Percentiles rank a stretch among this genome's conserved stretches.
These are phyloP conservation scores for Penicillium sp. DNA, from an alignment of 2,329 filamentous ascomycete genomes.

Conservation along the genomic window DNA sequence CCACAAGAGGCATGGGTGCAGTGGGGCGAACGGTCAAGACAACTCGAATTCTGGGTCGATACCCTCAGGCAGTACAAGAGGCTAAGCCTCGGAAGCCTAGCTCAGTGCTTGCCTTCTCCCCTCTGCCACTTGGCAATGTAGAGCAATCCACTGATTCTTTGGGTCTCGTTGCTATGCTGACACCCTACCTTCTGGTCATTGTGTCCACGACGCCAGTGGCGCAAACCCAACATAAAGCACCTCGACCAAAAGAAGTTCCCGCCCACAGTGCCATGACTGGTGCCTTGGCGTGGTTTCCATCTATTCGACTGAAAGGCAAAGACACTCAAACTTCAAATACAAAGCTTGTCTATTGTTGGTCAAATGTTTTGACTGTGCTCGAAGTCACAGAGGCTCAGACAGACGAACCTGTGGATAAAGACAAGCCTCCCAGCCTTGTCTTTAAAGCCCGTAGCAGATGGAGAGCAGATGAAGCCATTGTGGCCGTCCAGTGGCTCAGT, in stretches of 20 bases:
- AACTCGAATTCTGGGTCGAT: conserved; percentile 84
- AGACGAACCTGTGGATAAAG: conserved; percentile 61
- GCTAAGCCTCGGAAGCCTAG: conserved; percentile 81
- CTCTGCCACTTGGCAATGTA: conserved; percentile 89
- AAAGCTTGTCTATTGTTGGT: conserved; percentile 98
- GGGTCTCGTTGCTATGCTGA: conserved; percentile 91
- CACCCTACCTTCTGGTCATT: conserved; percentile 91
- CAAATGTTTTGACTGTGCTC: conserved; percentile 89
- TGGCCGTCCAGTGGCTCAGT: conserved; percentile 94
- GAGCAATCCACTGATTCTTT: conserved; percentile 83
- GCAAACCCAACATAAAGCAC: conserved; percentile 92
- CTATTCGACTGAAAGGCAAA: conserved; percentile 81
- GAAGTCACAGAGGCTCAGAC: conserved; percentile 74
- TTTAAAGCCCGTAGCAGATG: conserved; percentile 85
- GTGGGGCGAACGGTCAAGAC: conserved; percentile 85
- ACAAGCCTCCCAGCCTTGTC: conserved; percentile 73
- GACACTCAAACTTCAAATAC: conserved; percentile 66
- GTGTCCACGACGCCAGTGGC: conserved; percentile 96
- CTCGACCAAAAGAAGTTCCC: conserved; percentile 83
- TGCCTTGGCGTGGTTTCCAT: conserved; percentile 94
- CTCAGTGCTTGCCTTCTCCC: conserved; percentile 87
- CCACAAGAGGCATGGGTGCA: conserved; percentile 83
- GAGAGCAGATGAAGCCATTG: conserved; percentile 92
- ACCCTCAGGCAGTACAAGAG: conserved; percentile 66
- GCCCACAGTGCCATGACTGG: conserved; percentile 91